Conservation (phyloP, 352 stramenopile genomes). For the Phytophthora cryptogea region DNA sequence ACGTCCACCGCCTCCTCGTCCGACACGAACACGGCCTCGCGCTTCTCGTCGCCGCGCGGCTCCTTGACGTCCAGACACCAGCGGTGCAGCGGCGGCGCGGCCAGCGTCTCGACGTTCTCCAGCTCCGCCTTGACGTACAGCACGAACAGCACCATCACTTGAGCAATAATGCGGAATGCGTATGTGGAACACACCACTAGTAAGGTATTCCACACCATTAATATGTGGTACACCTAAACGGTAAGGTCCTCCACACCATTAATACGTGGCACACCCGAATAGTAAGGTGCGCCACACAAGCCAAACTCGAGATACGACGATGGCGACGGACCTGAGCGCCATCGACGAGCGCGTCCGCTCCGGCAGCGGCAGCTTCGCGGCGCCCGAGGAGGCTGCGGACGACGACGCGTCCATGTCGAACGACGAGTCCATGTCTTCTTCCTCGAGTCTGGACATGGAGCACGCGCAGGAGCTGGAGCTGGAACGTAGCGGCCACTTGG, state of each 20-base stretch:
- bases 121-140: slow-evolving; percentile 89
- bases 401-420: slow-evolving; percentile 60
- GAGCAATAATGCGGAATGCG: neutral
- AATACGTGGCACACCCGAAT: no score
- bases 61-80: slow-evolving; percentile 90
- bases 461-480: slow-evolving; percentile 18
- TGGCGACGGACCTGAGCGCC: neutral
- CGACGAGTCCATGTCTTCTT: slow-evolving; percentile 65
- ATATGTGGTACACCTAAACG: no score
- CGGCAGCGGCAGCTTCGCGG: slow-evolving; percentile 22
- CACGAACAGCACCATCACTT: slow-evolving; percentile 82
- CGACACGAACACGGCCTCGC: slow-evolving; percentile 80
- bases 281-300: no score
- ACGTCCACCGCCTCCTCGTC: slow-evolving; percentile 81
- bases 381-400: slow-evolving; percentile 23
- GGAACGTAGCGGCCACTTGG: slow-evolving; percentile 8
- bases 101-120: slow-evolving; percentile 83
- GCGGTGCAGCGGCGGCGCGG: slow-evolving; percentile 64
- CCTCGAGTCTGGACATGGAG: slow-evolving; percentile 48
- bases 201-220: no score
- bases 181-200: neutral
- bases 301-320: no score
- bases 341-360: slow-evolving; percentile 38
- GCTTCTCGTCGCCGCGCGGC: slow-evolving; percentile 73
- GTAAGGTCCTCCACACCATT: no score